Evolutionary conservation across 129 eudicot species (phyloP).

Genomic region (Arctium minus): DNA sequence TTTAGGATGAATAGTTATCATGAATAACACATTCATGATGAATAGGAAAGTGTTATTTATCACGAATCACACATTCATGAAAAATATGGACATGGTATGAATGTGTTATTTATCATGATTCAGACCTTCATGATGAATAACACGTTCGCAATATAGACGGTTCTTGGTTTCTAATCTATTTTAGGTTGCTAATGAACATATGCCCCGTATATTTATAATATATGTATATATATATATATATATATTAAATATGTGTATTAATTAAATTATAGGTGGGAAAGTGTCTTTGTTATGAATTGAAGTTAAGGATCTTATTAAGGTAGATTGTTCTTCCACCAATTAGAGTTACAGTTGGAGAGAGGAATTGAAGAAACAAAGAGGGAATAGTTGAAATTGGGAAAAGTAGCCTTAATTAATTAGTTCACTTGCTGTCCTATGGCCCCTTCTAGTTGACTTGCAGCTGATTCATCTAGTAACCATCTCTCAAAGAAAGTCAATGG

Average conservation of each 20-base stretch:
- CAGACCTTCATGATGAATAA: too few relatives aligned
- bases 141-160: neutral
- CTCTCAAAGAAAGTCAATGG: conserved; percentile 70
- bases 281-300: neutral
- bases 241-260: neutral
- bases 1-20: too few relatives aligned
- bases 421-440: conserved; percentile 28
- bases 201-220: neutral
- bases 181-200: neutral
- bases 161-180: neutral
- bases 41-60: neutral
- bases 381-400: neutral
- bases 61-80: too few relatives aligned
- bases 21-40: neutral
- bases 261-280: neutral
- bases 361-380: neutral
- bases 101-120: too few relatives aligned
- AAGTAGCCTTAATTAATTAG: neutral
- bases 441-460: conserved; percentile 39
- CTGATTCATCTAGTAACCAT: conserved; percentile 77
- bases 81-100: neutral
- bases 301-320: conserved; percentile 25
- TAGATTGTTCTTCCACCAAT: conserved; percentile 25
- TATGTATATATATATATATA: neutral
- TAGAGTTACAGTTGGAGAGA: conserved; percentile 27